Evolutionary conservation across 768 basidiomycete species (phyloP).

Genomic region (Trametes cinnabarina): DNA sequence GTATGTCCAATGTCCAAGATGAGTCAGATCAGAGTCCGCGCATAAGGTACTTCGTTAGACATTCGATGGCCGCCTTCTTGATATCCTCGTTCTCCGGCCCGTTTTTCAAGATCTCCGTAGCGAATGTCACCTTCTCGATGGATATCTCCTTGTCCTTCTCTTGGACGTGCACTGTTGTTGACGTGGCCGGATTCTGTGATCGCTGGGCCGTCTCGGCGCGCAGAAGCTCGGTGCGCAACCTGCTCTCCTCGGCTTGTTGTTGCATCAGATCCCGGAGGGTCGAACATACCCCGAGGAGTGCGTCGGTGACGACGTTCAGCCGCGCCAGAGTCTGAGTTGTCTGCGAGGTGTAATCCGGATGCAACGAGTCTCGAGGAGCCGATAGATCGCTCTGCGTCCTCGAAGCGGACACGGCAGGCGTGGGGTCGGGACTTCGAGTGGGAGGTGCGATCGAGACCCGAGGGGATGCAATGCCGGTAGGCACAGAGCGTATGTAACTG

Average conservation of each 20-base stretch:
- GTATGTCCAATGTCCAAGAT: no score
- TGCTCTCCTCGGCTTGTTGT: constrained; percentile 65
- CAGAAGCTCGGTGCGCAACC: constrained; percentile 68
- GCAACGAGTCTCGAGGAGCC: constrained; percentile 12
- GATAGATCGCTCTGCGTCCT: constrained; percentile 4
- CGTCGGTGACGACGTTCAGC: constrained; percentile 50
- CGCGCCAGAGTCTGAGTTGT: constrained; percentile 45
- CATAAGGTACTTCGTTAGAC: constrained; percentile 20
- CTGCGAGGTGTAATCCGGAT: constrained; percentile 11
- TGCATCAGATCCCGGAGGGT: constrained; percentile 53
- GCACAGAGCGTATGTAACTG: neutral
- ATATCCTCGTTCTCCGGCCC: constrained; percentile 24
- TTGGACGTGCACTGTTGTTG: neutral
- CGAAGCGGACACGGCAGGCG: neutral
- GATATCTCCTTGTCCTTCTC: constrained; percentile 45
- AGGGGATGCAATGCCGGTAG: neutral
- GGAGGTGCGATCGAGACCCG: neutral
- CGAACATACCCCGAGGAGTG: constrained; percentile 50
- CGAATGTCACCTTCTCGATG: constrained; percentile 64
- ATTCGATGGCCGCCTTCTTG: constrained; percentile 16
- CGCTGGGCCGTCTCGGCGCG: constrained; percentile 58
- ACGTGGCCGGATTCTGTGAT: constrained; percentile 40
- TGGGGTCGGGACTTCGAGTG: neutral
- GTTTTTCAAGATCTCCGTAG: constrained; percentile 65
- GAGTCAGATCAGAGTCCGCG: constrained; percentile 1